A percentile compares a stretch with the other conserved stretches of the same genome.
Conservation (phyloP, 257 asterid genomes). For the Ehretia macrophylla region DNA sequence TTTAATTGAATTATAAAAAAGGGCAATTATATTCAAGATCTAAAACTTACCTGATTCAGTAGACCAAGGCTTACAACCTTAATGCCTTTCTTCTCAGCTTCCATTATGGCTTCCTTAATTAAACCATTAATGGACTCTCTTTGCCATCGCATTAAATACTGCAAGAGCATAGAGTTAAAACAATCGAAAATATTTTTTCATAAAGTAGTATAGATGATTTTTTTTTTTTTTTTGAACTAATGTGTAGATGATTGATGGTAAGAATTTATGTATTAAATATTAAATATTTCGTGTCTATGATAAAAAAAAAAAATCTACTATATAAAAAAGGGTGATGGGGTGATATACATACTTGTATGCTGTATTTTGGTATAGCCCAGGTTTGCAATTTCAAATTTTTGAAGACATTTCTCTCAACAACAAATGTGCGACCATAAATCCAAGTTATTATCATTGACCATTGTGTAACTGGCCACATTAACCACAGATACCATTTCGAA, state of each 20-base stretch:
- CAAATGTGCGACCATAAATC: slow-evolving; percentile 22
- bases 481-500: slow-evolving; percentile 30
- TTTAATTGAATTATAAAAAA: too few relatives aligned
- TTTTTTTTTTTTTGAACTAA: too few relatives aligned
- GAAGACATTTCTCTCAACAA: slow-evolving; percentile 29
- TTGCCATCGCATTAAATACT: slow-evolving; percentile 84
- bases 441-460: slow-evolving; percentile 22
- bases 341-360: slow-evolving; percentile 20
- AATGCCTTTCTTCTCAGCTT: slow-evolving; percentile 58
- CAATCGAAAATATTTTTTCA: too few relatives aligned
- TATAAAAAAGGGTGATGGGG: too few relatives aligned
- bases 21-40: too few relatives aligned
- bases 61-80: slow-evolving; percentile 72
- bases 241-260: too few relatives aligned
- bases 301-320: not conserved
- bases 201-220: too few relatives aligned
- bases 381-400: slow-evolving; percentile 20
- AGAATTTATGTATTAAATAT: too few relatives aligned
- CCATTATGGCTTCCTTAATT: slow-evolving; percentile 65
- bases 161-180: slow-evolving; percentile 14
- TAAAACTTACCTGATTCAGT: slow-evolving; percentile 54
- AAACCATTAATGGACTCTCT: slow-evolving; percentile 51
- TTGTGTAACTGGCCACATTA: slow-evolving; percentile 29
- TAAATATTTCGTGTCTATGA: too few relatives aligned
- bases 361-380: slow-evolving; percentile 33